Evolutionary conservation across 108 stramenopile species (phyloP), one percentile per base, ranked within the genome.

Genomic region (Cyclotella distinguenda): DNA sequence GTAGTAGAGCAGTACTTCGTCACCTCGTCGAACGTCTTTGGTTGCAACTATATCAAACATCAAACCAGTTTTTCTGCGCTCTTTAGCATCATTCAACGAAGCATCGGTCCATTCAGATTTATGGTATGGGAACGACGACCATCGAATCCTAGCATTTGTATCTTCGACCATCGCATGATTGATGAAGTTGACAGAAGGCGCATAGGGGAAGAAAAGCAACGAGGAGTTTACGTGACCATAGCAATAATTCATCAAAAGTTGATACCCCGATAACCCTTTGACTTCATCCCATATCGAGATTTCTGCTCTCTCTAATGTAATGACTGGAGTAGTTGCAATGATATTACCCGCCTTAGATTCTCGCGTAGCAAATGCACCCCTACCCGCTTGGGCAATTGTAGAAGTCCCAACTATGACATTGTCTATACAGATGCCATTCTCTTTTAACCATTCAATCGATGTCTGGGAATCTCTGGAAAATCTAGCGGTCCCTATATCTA

Each of bases 241-340:
- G 28, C 68, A 78, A 53, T 86, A 86, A 49, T 86, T 83, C 32
- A 67, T 19, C 8, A 86, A 28, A n/a, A 86, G 40, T 63, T 86
- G 85, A 15, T 56, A 15, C 27, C 52, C 36, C 16, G 40, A 13
- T 16, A 42, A 2, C n/a, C 13, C 5, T 1, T 13, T 16, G n/a
- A 13, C 40, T 13, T 42, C 15, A n/a, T 53, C 27, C 30, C 27
- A 10, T 5, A 3, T 10, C 11, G 10, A 1, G 11, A 25, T 48
- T 11, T 19, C 13, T 4, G 8, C 28, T 57, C 21, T 18, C 7
- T 59, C 11, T 21, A 71, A 15, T 6, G 62, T 25, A 1, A 58
- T 30, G 23, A 77, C 46, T 22, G 72, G 77, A 30, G 68, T 72
- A 2, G 72, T 60, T 1, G 67, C 66, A 0, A 82, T 51, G 5